Conservation (phyloP, 768 basidiomycete species). For the Suillus bovinus region DNA sequence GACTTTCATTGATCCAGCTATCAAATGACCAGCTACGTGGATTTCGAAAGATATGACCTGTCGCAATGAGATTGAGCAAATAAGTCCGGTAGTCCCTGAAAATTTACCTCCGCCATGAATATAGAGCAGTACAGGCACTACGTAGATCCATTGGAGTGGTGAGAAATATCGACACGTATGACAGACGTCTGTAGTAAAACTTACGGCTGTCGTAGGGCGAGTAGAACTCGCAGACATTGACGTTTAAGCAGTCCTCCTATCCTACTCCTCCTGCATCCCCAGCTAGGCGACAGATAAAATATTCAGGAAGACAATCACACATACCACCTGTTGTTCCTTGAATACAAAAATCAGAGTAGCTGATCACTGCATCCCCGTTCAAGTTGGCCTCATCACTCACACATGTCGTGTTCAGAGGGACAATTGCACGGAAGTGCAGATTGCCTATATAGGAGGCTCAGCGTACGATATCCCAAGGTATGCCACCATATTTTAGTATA, state of each 20-base stretch:
- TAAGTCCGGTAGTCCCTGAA: neutral
- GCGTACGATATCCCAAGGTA: slow-evolving; percentile 53
- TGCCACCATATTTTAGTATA: slow-evolving; percentile 53
- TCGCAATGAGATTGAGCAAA: neutral
- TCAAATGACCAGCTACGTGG: slow-evolving; percentile 68
- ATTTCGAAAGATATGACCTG: slow-evolving; percentile 60
- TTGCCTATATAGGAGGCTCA: slow-evolving; percentile 44
- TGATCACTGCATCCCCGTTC: slow-evolving; percentile 39
- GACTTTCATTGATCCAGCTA: slow-evolving; percentile 62
- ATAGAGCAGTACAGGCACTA: slow-evolving; percentile 43
- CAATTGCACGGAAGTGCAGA: slow-evolving; percentile 48
- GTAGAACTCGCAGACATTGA: no score
- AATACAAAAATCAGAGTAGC: slow-evolving; percentile 61
- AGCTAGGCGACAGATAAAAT: slow-evolving; percentile 27
- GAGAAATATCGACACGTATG: neutral
- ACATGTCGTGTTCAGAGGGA: slow-evolving; percentile 51
- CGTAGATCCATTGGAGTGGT: neutral
- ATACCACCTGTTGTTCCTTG: slow-evolving; percentile 55
- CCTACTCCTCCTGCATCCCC: slow-evolving; percentile 65
- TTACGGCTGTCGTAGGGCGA: slow-evolving; percentile 52
- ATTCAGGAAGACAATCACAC: slow-evolving; percentile 4
- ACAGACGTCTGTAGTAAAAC: slow-evolving; percentile 16
- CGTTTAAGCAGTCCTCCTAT: slow-evolving; percentile 65
- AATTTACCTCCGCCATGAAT: slow-evolving; percentile 39
- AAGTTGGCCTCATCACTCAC: slow-evolving; percentile 33